Evolutionary conservation across 192 early-diverging fungal species (phyloP).

Genomic region (Chytriomyces sp.): DNA sequence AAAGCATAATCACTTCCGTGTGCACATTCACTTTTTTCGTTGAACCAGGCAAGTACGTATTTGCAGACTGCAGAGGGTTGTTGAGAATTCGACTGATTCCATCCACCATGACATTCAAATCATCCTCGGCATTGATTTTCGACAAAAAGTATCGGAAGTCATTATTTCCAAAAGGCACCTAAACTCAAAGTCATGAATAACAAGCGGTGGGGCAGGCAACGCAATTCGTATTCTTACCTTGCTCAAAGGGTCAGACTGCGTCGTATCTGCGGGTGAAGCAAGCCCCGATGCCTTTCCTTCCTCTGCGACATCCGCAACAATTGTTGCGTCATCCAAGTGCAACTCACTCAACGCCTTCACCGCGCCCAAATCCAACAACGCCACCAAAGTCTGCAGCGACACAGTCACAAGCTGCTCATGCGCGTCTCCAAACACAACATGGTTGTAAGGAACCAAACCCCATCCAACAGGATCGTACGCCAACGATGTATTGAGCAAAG

Average conservation of each 20-base stretch:
- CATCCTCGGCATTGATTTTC: constrained; percentile 80
- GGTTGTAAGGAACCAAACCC: constrained; percentile 84
- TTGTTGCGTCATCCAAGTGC: neutral
- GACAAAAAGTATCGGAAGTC: constrained; percentile 79
- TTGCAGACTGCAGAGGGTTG: constrained; percentile 76
- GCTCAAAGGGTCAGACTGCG: too few species aligned
- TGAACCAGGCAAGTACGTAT: constrained; percentile 77
- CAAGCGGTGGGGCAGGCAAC: too few species aligned
- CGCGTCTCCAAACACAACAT: constrained; percentile 72
- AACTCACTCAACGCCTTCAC: neutral
- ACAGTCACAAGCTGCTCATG: constrained; percentile 74
- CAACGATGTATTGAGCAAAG: constrained; percentile 81
- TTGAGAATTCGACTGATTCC: constrained; percentile 82
- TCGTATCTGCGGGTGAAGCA: too few species aligned
- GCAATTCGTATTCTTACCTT: too few species aligned
- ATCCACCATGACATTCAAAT: constrained; percentile 80
- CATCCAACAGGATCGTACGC: constrained; percentile 86
- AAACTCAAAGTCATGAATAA: neutral
- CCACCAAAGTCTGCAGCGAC: constrained; percentile 69
- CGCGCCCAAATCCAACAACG: constrained; percentile 67
- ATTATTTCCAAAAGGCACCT: constrained; percentile 57
- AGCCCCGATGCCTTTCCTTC: neutral
- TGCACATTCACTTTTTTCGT: constrained; percentile 70
- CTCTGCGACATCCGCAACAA: neutral
- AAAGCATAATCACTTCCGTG: constrained; percentile 77